These are phyloP conservation scores for Pichia sp. DNA, from an alignment of 1,139 yeast species.

Conservation along the genomic window DNA sequence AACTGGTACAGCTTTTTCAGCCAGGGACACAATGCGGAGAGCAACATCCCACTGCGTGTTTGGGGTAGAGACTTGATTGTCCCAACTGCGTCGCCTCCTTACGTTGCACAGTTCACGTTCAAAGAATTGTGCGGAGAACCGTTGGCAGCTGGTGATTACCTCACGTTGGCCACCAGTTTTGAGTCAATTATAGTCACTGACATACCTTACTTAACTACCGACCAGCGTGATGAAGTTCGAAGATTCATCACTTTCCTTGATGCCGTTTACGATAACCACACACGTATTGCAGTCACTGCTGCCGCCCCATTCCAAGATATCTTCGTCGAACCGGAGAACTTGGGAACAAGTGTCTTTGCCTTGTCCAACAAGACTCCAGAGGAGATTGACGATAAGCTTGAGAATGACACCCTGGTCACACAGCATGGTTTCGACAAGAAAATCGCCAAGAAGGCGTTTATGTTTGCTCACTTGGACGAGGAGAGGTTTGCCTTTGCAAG, in stretches of 20 bases:
- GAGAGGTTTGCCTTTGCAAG: slow-evolving; percentile 96
- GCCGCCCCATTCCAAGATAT: slow-evolving; percentile 81
- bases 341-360: slow-evolving; percentile 52
- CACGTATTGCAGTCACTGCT: slow-evolving; percentile 82
- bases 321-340: slow-evolving; percentile 78
- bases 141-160: slow-evolving; percentile 92
- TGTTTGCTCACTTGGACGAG: slow-evolving; percentile 82
- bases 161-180: slow-evolving; percentile 75
- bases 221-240: slow-evolving; percentile 78
- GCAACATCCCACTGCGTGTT: slow-evolving; percentile 48
- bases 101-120: slow-evolving; percentile 87
- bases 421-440: slow-evolving; percentile 73
- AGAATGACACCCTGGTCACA: slow-evolving; percentile 58
- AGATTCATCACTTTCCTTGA: slow-evolving; percentile 91
- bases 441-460: slow-evolving; percentile 69
- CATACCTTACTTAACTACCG: slow-evolving; percentile 77
- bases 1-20: slow-evolving; percentile 79
- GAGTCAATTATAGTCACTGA: slow-evolving; percentile 82
- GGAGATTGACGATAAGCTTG: slow-evolving; percentile 43
- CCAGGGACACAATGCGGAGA: slow-evolving; percentile 46
- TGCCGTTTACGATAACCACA: slow-evolving; percentile 89
- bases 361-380: slow-evolving; percentile 33
- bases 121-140: slow-evolving; percentile 81
- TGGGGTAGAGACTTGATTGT: slow-evolving; percentile 86
- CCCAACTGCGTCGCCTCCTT: slow-evolving; percentile 71